Evolutionary conservation across 2,329 filamentous ascomycete genomes (phyloP), one percentile per base, ranked within the genome.

Genomic region (Colletotrichum cordylinicola): DNA sequence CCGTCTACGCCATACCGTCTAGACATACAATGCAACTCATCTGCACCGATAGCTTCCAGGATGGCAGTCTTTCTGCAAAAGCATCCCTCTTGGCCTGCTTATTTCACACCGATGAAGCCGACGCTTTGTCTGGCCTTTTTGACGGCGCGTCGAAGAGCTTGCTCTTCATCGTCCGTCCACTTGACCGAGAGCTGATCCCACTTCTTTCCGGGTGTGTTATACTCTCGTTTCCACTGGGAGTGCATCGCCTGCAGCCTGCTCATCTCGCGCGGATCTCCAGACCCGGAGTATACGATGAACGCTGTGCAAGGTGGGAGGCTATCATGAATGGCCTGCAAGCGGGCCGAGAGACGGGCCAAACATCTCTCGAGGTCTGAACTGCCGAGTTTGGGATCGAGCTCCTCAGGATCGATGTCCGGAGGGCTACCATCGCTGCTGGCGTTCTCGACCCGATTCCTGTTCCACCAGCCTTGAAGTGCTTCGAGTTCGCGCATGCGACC

Each of bases 261-360:
- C 91, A 94, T 93, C 80, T 91, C 89, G 39, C 92, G 89, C n/a
- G 92, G 92, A 79, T 94, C 91, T 52, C 93, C 93, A 8, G 90
- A 93, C 77, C 93, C 93, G 78, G 90, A 92, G 83, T 92, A 92
- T 39, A 94, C 84, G 61, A 94, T 87, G 71, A 94, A 87, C 4
- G 88, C 92, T 1, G 93, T 93, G 82, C 92, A 94, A 9, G 91
- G 90, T 21, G 92, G 92, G 24, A 94, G 86, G 5, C 87, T 84
- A 16, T 87, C 88, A 82, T 94, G 85, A 71, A 94, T 90, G 71
- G 87, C 86, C 78, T 85, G 81, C 61, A 94, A 86, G 16, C 90
- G 89, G 71, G 83, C 81, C 2, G 87, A 83, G 39, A 92, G 84
- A 55, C 84, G 83, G 35, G 80, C 80, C 5, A 92, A 84, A 70